Base-by-base conservation (phyloP, 106 monocot species). In the Allium fistulosum region DNA sequence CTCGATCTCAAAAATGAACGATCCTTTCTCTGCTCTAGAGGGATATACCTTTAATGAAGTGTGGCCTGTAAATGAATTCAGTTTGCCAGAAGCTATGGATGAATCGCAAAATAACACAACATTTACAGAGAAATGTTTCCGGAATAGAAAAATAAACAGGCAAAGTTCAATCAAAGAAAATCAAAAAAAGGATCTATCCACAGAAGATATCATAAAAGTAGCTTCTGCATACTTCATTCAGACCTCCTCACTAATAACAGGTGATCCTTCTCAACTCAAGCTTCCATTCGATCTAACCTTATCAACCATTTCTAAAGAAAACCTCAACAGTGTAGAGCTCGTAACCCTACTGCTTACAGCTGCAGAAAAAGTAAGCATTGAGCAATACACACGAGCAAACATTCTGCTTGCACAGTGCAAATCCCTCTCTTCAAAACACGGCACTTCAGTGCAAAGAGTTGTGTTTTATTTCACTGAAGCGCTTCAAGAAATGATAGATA, bases 311-410 rank as follows among this genome's bases (percentile, higher is more conserved):
- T 28, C 14, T 8, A 8, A 1, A 15, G 71, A 47, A 4, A 71
- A 71, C 16, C 48, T 66, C 47, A 48, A 59, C 52, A 72, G 28
- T 14, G 48, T 77, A 7, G 66, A 71, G 59, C 77, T 77, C 10
- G 59, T 64, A 1, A 57, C 26, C 27, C 66, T 65, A 53, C 77
- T 77, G 7, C 46, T 77, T 8, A 11, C 71, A 9, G 71, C 71
- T 16, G 73, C 73, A 47, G 73, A 73, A 62, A 73, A 73, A 57
- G 65, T 65, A 57, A 64, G 57, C 65, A 64, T 26, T 10, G 26
- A 57, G 26, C 68, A 69, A 9, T 46, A 56, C 56, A 22, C 53
- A 45, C 14, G 28, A 15, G 68, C 68, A 12, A 46, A 15, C 4
- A 26, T 11, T 57, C 13, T 56, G 14, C 56, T 69, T n/a, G 17